These are phyloP conservation scores for Phytophthora brassicae DNA, from an alignment of 352 stramenopile genomes.

Conservation along the genomic window DNA sequence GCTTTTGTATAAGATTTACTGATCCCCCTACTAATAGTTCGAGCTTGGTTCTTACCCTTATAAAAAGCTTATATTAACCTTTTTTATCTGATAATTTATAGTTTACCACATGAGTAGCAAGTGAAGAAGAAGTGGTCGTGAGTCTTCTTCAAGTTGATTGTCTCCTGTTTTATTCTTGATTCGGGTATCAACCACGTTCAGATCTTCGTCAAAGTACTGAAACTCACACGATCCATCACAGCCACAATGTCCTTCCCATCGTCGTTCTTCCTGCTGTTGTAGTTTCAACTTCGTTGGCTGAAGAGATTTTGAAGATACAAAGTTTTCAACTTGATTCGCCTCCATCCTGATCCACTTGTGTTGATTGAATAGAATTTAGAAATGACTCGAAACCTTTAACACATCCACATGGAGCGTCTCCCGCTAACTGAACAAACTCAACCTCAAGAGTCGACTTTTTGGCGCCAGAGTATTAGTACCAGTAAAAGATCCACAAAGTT, in stretches of 20 bases:
- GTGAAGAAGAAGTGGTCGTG: conserved; percentile 15
- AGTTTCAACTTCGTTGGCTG: not conserved
- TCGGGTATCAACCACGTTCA: conserved; percentile 26
- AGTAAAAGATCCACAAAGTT: conserved; percentile 2
- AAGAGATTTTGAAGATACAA: not conserved
- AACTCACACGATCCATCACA: conserved; percentile 29
- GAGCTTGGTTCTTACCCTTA: not conserved
- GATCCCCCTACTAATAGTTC: not conserved
- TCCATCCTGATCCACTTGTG: conserved; percentile 10
- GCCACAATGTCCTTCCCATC: conserved; percentile 26
- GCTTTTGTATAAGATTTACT: not conserved
- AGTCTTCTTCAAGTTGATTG: not conserved
- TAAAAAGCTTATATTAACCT: not conserved
- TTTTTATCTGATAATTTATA: not conserved
- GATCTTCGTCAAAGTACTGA: conserved; percentile 26
- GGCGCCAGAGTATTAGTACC: conserved; percentile 4
- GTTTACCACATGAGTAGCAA: conserved; percentile 22
- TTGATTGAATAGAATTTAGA: not conserved
- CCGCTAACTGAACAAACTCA: conserved; percentile 11
- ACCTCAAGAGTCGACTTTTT: conserved; percentile 10
- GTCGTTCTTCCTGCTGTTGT: not conserved
- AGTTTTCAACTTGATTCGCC: not conserved
- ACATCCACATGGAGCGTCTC: not conserved
- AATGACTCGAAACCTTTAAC: not conserved
- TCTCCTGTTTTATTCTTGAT: not conserved